These are phyloP conservation scores for Fraxinus paxiana DNA, from an alignment of 305 asterid species.

Conservation along the genomic window DNA sequence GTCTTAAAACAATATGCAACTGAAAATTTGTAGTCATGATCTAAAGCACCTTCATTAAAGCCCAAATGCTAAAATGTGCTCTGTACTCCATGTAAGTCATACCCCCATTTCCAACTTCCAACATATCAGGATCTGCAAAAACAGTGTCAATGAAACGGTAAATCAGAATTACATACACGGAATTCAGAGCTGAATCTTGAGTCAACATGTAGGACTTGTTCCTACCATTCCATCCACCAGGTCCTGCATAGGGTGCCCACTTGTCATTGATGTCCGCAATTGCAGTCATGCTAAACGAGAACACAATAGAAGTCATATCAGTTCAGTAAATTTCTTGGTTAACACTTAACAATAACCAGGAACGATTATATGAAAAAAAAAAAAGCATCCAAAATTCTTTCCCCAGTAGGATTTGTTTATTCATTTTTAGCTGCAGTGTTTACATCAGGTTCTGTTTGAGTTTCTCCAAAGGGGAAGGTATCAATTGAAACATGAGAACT, in stretches of 20 bases:
- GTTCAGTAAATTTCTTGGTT: neutral
- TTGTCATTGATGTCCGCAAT: constrained; percentile 88
- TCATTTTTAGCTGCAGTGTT: neutral
- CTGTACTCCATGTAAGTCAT: constrained; percentile 76
- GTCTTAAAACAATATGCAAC: neutral
- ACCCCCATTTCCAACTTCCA: constrained; percentile 98
- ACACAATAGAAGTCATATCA: neutral
- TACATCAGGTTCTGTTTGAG: neutral
- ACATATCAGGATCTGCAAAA: constrained; percentile 88
- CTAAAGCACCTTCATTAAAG: constrained; percentile 75
- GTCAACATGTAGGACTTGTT: constrained; percentile 14
- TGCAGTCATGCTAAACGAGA: constrained; percentile 65
- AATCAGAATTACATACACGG: neutral
- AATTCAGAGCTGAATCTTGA: neutral
- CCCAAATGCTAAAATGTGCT: constrained; percentile 96
- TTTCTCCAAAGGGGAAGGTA: neutral
- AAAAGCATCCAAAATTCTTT: neutral
- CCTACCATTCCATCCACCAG: constrained; percentile 99
- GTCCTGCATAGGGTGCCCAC: constrained; percentile 99
- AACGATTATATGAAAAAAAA: neutral
- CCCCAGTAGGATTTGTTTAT: neutral
- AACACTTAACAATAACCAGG: neutral
- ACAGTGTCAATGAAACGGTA: constrained; percentile 14
- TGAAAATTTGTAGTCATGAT: neutral
- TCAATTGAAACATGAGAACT: neutral